Percentiles rank a stretch among this genome's conserved stretches.
Conservation (phyloP, 352 stramenopile genomes). For the Globisporangium solare region DNA sequence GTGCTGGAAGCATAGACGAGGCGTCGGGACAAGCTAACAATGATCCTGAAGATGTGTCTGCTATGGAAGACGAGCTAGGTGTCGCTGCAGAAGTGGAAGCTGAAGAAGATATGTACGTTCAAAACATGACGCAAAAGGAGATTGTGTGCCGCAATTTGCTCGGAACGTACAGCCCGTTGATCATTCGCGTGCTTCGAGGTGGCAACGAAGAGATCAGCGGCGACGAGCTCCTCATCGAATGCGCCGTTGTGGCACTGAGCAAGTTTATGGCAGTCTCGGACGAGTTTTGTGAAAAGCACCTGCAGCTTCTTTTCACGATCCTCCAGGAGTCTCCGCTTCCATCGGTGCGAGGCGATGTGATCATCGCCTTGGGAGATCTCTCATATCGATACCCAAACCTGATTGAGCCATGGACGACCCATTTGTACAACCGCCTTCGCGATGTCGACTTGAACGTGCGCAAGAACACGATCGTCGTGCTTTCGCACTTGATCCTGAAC, state of each 20-base stretch:
- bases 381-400: conserved; percentile 98
- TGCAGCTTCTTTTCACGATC: conserved; percentile 94
- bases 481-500: conserved; percentile 99
- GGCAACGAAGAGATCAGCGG: conserved; percentile 52
- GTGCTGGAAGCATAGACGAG: conserved; percentile 15
- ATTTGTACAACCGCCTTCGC: conserved; percentile 93
- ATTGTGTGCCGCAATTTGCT: conserved; percentile 91
- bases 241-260: conserved; percentile 92
- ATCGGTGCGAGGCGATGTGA: conserved; percentile 92
- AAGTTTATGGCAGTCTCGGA: conserved; percentile 98
- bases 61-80: conserved; percentile 92
- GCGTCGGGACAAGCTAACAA: conserved; percentile 17
- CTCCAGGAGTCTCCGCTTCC: conserved; percentile 68
- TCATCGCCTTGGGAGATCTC: conserved; percentile 96
- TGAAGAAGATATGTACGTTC: conserved; percentile 89
- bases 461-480: conserved; percentile 96
- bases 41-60: conserved; percentile 56
- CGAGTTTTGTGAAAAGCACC: conserved; percentile 93
- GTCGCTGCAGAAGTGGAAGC: conserved; percentile 88
- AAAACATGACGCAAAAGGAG: conserved; percentile 90
- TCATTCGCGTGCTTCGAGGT: conserved; percentile 82
- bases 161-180: conserved; percentile 87
- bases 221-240: conserved; percentile 86
- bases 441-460: conserved; percentile 90
- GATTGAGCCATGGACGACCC: conserved; percentile 97